phyloP scores from a whole-genome alignment of 495 filamentous ascomycete genomes.

The Trichocladium uniseriatum region DNA sequence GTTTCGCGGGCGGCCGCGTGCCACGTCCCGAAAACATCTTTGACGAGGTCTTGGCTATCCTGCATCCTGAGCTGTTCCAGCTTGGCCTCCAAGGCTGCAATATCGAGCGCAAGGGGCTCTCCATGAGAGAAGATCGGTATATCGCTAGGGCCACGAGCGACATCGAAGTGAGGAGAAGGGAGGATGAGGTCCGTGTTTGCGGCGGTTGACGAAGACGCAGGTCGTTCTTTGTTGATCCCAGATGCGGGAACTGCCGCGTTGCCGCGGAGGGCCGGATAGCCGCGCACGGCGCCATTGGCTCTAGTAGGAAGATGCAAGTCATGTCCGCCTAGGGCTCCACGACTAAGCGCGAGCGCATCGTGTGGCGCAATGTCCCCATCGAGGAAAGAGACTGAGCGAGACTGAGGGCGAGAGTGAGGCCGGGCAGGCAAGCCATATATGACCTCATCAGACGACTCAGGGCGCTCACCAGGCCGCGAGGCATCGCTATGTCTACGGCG shows the following conservation, averaged over 20 bases:
- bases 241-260: slow-evolving; percentile 6
- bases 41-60: slow-evolving; percentile 6
- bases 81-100: slow-evolving; percentile 13
- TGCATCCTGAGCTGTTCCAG: slow-evolving; percentile 11
- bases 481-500: not conserved
- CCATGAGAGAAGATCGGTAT: slow-evolving; percentile 2
- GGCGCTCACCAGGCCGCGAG: slow-evolving; percentile 6
- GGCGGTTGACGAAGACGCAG: slow-evolving; percentile 12
- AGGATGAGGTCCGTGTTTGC: slow-evolving; percentile 13
- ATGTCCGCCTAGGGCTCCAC: not conserved
- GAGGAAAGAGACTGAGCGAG: slow-evolving; percentile 9
- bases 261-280: not conserved
- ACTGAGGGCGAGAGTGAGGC: slow-evolving; percentile 3
- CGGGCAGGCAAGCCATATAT: slow-evolving; percentile 8
- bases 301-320: not conserved
- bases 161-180: slow-evolving; percentile 8
- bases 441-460: not conserved
- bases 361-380: not conserved
- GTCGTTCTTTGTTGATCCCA: slow-evolving; percentile 13
- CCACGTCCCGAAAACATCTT: slow-evolving; percentile 15
- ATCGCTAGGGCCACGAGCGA: slow-evolving; percentile 13
- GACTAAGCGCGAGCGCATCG: slow-evolving; percentile 2
- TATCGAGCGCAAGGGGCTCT: slow-evolving; percentile 5
- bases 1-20: slow-evolving; percentile 1
- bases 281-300: not conserved